Conservation (phyloP, 257 asterid species). For the Gentiana macrophylla region DNA sequence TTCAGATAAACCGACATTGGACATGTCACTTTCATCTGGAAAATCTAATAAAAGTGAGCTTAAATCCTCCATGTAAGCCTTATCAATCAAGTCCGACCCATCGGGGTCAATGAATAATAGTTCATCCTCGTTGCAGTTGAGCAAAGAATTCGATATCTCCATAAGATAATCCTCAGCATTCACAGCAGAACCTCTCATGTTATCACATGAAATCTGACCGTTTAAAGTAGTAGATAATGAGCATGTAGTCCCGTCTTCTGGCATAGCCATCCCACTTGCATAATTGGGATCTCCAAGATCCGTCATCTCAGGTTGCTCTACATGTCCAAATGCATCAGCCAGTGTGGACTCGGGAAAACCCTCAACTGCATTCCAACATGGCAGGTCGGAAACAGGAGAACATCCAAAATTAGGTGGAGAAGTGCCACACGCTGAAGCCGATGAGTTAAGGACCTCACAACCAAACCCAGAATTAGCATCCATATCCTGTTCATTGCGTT, state of each 20-base stretch:
- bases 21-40: conserved; percentile 26
- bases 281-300: conserved; percentile 11
- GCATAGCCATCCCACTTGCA: conserved; percentile 10
- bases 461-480: conserved; percentile 20
- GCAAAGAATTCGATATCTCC: conserved; percentile 29
- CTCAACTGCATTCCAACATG: conserved; percentile 24
- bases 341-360: conserved; percentile 13
- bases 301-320: conserved; percentile 15
- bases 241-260: conserved; percentile 11
- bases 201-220: conserved; percentile 15
- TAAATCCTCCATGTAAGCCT: conserved; percentile 39
- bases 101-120: conserved; percentile 13
- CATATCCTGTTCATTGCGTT: conserved; percentile 15
- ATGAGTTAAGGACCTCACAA: conserved; percentile 4
- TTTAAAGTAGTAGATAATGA: conserved; percentile 16
- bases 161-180: conserved; percentile 31
- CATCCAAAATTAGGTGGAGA: conserved; percentile 28
- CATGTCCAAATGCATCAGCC: conserved; percentile 26
- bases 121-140: conserved; percentile 41
- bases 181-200: conserved; percentile 18
- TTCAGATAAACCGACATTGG: conserved; percentile 16
- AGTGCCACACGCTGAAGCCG: conserved; percentile 17
- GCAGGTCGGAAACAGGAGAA: conserved; percentile 28
- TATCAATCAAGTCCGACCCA: conserved; percentile 31
- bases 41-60: conserved; percentile 51